These are phyloP conservation scores for Mycena galopus DNA, from an alignment of 768 basidiomycete genomes.

Conservation along the genomic window DNA sequence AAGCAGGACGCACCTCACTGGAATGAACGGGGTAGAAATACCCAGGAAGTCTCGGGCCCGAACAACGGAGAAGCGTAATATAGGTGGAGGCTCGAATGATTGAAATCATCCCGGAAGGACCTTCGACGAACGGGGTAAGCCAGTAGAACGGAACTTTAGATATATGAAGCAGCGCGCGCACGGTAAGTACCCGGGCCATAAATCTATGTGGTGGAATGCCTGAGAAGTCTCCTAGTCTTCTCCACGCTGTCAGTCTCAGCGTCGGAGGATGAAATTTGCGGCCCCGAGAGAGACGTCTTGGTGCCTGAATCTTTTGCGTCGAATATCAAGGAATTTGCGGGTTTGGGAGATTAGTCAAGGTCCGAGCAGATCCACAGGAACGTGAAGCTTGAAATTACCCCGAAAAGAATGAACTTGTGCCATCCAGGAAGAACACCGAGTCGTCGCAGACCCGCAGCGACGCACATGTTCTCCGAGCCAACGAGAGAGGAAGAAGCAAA, in stretches of 20 bases:
- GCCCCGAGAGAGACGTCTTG: neutral
- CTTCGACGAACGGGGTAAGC: neutral
- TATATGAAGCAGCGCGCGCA: no score
- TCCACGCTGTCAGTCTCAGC: neutral
- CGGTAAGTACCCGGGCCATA: no score
- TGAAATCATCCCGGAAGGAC: neutral
- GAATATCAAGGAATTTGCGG: neutral
- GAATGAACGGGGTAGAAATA: neutral
- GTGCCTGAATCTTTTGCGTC: neutral
- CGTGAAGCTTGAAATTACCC: neutral
- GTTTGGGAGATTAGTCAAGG: neutral
- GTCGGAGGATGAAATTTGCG: constrained; percentile 1
- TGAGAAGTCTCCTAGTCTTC: constrained; percentile 1
- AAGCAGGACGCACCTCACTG: neutral
- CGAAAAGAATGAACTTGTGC: neutral
- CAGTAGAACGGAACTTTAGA: neutral
- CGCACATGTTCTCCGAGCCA: neutral
- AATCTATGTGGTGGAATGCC: neutral
- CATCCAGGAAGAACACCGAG: neutral
- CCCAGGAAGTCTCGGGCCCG: neutral
- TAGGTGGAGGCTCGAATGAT: neutral
- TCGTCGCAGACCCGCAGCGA: neutral
- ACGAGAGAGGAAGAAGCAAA: no score
- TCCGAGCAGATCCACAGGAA: neutral
- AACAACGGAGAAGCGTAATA: neutral